These are phyloP conservation scores for Seminavis robusta DNA, from an alignment of 108 stramenopile species.

Conservation along the genomic window DNA sequence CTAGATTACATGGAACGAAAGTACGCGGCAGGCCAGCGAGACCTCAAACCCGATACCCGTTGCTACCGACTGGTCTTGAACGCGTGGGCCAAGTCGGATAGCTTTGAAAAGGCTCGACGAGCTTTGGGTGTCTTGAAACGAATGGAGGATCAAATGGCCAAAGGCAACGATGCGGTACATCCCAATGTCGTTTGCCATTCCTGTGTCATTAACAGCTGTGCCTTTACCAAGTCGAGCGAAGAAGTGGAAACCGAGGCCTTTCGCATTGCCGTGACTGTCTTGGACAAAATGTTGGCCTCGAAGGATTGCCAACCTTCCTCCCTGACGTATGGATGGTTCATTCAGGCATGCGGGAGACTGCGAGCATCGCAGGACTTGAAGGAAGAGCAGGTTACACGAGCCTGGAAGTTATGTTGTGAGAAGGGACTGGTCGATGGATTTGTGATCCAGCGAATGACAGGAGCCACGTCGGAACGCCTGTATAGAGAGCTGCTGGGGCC, in stretches of 20 bases:
- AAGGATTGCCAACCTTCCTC: slow-evolving; percentile 26
- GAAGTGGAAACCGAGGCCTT: slow-evolving; percentile 46
- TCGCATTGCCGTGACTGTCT: slow-evolving; percentile 44
- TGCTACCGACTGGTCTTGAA: slow-evolving; percentile 51
- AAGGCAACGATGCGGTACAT: slow-evolving; percentile 35
- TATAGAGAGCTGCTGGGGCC: slow-evolving; percentile 7
- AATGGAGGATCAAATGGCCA: slow-evolving; percentile 38
- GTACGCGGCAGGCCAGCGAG: slow-evolving; percentile 18
- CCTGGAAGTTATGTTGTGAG: slow-evolving; percentile 47
- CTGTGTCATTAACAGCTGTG: slow-evolving; percentile 67
- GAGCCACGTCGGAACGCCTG: slow-evolving; percentile 19
- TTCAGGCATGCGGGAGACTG: slow-evolving; percentile 67
- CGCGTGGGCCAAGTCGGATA: slow-evolving; percentile 49
- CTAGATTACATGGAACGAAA: slow-evolving; percentile 55
- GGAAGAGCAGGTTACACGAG: slow-evolving; percentile 25
- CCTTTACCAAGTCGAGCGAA: slow-evolving; percentile 43
- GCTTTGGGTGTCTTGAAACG: slow-evolving; percentile 49
- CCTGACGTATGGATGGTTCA: slow-evolving; percentile 61
- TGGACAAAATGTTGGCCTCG: slow-evolving; percentile 39
- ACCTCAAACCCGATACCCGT: slow-evolving; percentile 40
- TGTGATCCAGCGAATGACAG: slow-evolving; percentile 54
- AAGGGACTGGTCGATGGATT: slow-evolving; percentile 63
- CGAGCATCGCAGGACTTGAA: slow-evolving; percentile 33
- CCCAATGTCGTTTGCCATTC: slow-evolving; percentile 54
- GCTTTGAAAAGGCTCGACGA: slow-evolving; percentile 44